Conservation (phyloP, 139 green algal species). For the Picochlorum sp. region DNA sequence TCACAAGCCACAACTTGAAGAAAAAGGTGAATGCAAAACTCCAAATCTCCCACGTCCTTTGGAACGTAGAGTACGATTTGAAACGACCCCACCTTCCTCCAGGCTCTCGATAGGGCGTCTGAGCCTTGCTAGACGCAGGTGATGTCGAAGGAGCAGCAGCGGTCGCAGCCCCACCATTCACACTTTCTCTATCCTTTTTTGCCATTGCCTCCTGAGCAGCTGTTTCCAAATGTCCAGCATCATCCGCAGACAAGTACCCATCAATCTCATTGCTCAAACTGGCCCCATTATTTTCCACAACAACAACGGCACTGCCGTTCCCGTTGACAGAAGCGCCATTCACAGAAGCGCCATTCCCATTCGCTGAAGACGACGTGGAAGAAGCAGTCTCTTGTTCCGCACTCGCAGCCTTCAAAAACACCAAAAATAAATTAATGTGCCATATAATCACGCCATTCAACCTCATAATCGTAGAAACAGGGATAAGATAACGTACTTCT, state of each 20-base stretch:
- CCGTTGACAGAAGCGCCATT: too few relatives aligned
- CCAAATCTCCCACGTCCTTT: conserved; percentile 89
- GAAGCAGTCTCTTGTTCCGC: too few relatives aligned
- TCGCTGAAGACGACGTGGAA: too few relatives aligned
- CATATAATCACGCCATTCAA: too few relatives aligned
- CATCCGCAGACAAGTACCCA: conserved; percentile 37
- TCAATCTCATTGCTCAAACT: conserved; percentile 20
- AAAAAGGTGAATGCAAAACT: conserved; percentile 82
- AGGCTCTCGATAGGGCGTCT: conserved; percentile 54
- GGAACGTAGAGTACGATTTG: conserved; percentile 53
- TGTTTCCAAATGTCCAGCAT: conserved; percentile 53
- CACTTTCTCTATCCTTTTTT: neutral
- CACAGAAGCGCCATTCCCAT: too few relatives aligned
- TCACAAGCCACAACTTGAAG: conserved; percentile 50
- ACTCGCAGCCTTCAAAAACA: too few relatives aligned
- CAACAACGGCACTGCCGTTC: neutral
- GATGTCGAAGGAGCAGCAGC: conserved; percentile 4
- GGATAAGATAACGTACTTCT: too few relatives aligned
- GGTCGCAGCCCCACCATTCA: neutral
- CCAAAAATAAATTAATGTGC: too few relatives aligned
- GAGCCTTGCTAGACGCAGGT: conserved; percentile 7
- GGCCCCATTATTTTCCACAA: neutral
- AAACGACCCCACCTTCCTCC: conserved; percentile 67
- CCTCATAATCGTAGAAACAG: too few relatives aligned
- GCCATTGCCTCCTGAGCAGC: conserved; percentile 25